Evolutionary conservation across 2,329 filamentous ascomycete genomes (phyloP), one percentile per base, ranked within the genome.

Genomic region (Leptographium galeiforme): DNA sequence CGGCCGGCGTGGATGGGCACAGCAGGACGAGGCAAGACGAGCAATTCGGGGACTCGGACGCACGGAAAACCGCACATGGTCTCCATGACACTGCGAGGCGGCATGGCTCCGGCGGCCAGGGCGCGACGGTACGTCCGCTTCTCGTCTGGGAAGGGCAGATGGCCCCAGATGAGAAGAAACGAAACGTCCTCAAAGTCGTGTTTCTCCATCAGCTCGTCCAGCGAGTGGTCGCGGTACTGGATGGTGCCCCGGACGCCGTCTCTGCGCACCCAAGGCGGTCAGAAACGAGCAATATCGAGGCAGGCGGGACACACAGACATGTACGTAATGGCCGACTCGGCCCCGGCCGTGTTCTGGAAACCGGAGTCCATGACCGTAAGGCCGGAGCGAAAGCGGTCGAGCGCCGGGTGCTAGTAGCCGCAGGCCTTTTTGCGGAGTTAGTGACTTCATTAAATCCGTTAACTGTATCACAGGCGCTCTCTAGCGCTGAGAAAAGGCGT

Each of bases 321-420:
- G 65, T 75, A 76, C 33, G 72, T 75, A 60, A 76, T 76, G 49
- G 63, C 68, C 59, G 69, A 72, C 64, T 72, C 63, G 19, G 75
- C 68, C 2, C 74, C 73, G 18, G 73, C 72, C 2, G 73, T 76
- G 66, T 76, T 76, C 68, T 75, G 72, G 64, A 74, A 76, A 3
- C 70, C 73, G n/a, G 73, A 72, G 62, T 76, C 73, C 53, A 68
- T 75, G 39, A 76, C 66, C 25, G 72, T 63, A n/a, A 76, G 68
- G 12, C 73, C 73, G 58, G 75, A 72, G 11, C 65, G 66, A 3
- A 70, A 72, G 64, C 74, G 72, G 61, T 74, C 68, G 53, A 74
- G 71, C 11, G 66, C 60, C 18, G 69, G 67, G 58, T 68, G 50
- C 65, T 58, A 12, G 61, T 57, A n/a, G n/a, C n/a, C n/a, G n/a